These are phyloP conservation scores for Ogataea allantospora DNA, from an alignment of 805 yeast genomes.

Conservation along the genomic window DNA sequence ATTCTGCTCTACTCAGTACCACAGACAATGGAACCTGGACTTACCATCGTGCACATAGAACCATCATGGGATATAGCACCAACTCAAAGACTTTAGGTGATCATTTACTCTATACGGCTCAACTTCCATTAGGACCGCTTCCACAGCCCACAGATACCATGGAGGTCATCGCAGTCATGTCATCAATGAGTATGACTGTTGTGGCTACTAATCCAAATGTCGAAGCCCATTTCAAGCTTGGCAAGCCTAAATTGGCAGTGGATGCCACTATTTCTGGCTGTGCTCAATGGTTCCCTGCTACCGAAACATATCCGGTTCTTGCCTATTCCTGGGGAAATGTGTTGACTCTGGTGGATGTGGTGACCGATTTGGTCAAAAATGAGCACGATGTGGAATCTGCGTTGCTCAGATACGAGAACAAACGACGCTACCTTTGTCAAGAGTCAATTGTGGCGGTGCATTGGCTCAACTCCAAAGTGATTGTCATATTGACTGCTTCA, in stretches of 20 bases:
- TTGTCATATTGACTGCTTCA: constrained; percentile 43
- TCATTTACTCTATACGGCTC: constrained; percentile 40
- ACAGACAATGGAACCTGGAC: constrained; percentile 59
- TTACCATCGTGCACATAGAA: constrained; percentile 61
- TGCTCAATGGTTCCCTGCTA: constrained; percentile 64
- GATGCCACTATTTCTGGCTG: constrained; percentile 41
- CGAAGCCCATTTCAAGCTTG: constrained; percentile 53
- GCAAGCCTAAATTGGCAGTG: constrained; percentile 42
- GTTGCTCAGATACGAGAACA: constrained; percentile 36
- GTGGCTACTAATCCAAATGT: constrained; percentile 52
- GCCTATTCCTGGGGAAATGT: constrained; percentile 71
- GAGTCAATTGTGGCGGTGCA: constrained; percentile 52
- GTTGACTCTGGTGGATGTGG: constrained; percentile 53
- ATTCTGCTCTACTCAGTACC: constrained; percentile 53
- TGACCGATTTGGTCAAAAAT: constrained; percentile 32
- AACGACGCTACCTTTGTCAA: constrained; percentile 42
- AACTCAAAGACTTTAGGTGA: constrained; percentile 43
- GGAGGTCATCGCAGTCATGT: constrained; percentile 61
- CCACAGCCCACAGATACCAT: constrained; percentile 53
- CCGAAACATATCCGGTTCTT: constrained; percentile 41
- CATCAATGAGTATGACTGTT: constrained; percentile 48
- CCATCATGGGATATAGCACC: constrained; percentile 50
- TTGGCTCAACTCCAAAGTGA: constrained; percentile 50
- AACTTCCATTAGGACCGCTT: constrained; percentile 61
- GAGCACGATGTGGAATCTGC: constrained; percentile 25